Percentiles rank a stretch among this genome's conserved stretches.
Evolutionary conservation across 1,284 basidiomycete species (phyloP).

Genomic region (Ganoderma sp.): DNA sequence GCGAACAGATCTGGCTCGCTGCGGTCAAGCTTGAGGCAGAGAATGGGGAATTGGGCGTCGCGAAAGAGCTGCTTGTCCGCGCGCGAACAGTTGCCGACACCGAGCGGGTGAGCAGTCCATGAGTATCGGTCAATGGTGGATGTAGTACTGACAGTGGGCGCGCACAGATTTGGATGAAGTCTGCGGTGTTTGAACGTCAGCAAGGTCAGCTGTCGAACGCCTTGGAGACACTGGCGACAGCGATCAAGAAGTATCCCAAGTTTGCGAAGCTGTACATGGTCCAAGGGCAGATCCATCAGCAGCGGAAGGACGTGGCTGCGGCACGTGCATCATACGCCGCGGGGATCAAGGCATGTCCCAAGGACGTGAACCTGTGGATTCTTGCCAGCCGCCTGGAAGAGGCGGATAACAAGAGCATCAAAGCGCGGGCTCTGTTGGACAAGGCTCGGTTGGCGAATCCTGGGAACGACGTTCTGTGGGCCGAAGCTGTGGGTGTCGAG

Average conservation of each 20-base stretch:
- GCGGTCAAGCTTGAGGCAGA: conserved; percentile 96
- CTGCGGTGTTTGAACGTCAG: conserved; percentile 92
- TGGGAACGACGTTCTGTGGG: conserved; percentile 86
- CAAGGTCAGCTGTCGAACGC: conserved; percentile 80
- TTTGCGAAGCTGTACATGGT: conserved; percentile 97
- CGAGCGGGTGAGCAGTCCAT: conserved; percentile 67
- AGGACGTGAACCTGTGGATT: conserved; percentile 87
- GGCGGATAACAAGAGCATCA: conserved; percentile 86
- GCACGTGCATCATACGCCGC: conserved; percentile 82
- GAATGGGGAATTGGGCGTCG: conserved; percentile 88
- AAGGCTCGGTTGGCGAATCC: conserved; percentile 88
- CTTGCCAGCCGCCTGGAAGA: conserved; percentile 90
- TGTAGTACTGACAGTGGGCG: conserved; percentile 18
- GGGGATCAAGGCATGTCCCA: conserved; percentile 85
- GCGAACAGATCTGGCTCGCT: conserved; percentile 96
- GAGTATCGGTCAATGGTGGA: background rate
- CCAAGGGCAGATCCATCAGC: conserved; percentile 87
- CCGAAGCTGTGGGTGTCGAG: conserved; percentile 89
- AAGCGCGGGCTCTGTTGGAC: conserved; percentile 91
- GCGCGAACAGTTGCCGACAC: conserved; percentile 91
- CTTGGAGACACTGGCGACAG: conserved; percentile 75
- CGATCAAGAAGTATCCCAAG: conserved; percentile 81
- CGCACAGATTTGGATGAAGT: conserved; percentile 96
- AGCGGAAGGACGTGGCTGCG: conserved; percentile 61
- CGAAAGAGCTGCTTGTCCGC: conserved; percentile 84